These are phyloP conservation scores for Thelephora aurantiotincta DNA, from an alignment of 768 basidiomycete genomes.

Conservation along the genomic window DNA sequence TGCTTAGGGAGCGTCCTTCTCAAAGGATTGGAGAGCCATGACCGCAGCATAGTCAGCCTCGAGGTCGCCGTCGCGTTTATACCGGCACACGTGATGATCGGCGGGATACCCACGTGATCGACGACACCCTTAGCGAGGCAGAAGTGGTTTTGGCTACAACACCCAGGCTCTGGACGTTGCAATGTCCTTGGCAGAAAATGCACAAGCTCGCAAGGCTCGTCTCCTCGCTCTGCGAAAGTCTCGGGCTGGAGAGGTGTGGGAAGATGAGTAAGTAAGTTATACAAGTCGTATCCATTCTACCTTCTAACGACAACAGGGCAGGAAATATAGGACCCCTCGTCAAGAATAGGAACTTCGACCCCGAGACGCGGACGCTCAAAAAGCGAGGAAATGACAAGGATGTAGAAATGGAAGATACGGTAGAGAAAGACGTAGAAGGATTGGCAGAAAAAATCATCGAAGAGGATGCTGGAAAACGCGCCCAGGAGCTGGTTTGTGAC, in stretches of 20 bases:
- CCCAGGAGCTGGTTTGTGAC: slow-evolving; percentile 69
- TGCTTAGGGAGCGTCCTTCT: too few relatives aligned
- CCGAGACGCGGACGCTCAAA: slow-evolving; percentile 64
- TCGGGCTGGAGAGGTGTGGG: slow-evolving; percentile 43
- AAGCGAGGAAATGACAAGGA: slow-evolving; percentile 45
- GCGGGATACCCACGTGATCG: too few relatives aligned
- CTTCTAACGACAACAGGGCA: background rate
- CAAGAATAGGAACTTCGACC: slow-evolving; percentile 79
- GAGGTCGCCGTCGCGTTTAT: too few relatives aligned
- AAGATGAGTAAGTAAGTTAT: slow-evolving; percentile 28
- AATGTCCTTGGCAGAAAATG: slow-evolving; percentile 63
- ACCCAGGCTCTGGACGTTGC: background rate
- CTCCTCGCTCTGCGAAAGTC: slow-evolving; percentile 61
- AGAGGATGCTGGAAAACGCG: slow-evolving; percentile 75
- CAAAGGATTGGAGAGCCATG: too few relatives aligned
- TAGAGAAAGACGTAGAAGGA: slow-evolving; percentile 76
- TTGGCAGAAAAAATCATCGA: slow-evolving; percentile 73
- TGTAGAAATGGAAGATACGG: slow-evolving; percentile 58
- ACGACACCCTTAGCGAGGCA: background rate
- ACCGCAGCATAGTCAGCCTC: too few relatives aligned
- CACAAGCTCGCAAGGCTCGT: slow-evolving; percentile 72
- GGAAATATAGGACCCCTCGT: slow-evolving; percentile 29
- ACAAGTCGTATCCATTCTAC: background rate
- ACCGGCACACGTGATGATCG: too few relatives aligned
- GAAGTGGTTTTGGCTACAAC: background rate